Conservation (phyloP, 768 basidiomycete species). For the Trametes punicea region DNA sequence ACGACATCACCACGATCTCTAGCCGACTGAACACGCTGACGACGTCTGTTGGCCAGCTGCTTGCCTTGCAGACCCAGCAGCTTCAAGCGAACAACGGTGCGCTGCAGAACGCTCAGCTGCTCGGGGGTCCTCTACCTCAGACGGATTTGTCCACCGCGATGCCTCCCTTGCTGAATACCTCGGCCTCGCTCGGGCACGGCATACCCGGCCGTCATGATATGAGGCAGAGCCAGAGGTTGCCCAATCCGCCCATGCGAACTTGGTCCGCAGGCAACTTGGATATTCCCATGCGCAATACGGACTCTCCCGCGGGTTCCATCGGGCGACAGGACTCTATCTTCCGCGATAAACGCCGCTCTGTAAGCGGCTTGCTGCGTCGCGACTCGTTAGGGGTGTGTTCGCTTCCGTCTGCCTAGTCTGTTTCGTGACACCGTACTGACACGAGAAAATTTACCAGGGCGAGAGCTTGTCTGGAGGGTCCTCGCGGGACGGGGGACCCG, state of each 20-base stretch:
- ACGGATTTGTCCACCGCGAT: slow-evolving; percentile 33
- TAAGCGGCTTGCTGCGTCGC: slow-evolving; percentile 62
- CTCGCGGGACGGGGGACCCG: slow-evolving; percentile 70
- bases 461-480: slow-evolving; percentile 48
- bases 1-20: slow-evolving; percentile 74
- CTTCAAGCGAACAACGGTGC: slow-evolving; percentile 44
- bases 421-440: neutral
- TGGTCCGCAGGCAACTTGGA: slow-evolving; percentile 85
- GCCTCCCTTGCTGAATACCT: slow-evolving; percentile 11
- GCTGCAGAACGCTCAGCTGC: slow-evolving; percentile 23
- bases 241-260: slow-evolving; percentile 72
- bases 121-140: slow-evolving; percentile 33
- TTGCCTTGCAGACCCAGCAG: slow-evolving; percentile 75
- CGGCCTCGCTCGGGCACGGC: slow-evolving; percentile 50
- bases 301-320: slow-evolving; percentile 29
- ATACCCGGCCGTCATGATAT: slow-evolving; percentile 64
- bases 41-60: slow-evolving; percentile 80
- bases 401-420: slow-evolving; percentile 9
- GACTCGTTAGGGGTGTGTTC: slow-evolving; percentile 70
- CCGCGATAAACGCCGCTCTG: slow-evolving; percentile 76
- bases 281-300: slow-evolving; percentile 57
- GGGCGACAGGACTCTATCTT: slow-evolving; percentile 40
- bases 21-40: slow-evolving; percentile 77
- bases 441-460: slow-evolving; percentile 35
- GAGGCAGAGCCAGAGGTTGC: slow-evolving; percentile 54